Evolutionary conservation across 2,329 filamentous ascomycete genomes (phyloP), one percentile per base, ranked within the genome.

Genomic region (Alternaria arborescens): DNA sequence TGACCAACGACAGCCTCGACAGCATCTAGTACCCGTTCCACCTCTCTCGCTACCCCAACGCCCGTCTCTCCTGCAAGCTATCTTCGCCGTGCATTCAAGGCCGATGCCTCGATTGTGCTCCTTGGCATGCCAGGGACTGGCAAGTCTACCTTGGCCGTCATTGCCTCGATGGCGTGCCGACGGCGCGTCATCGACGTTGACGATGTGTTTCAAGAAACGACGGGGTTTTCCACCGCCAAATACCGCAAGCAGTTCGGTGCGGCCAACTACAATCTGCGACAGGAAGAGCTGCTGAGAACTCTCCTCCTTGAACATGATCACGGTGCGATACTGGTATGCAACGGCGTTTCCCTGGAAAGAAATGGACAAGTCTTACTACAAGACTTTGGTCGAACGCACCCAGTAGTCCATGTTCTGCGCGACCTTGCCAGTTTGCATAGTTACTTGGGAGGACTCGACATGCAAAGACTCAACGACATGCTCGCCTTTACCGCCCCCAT

Each of bases 131-230:
- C 89, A 14, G 91, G 91, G 11, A 87, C 89, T 5, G 91, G 91
- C 16, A 93, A 93, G 76, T 90, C 90, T 2, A 92, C 89, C 1
- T 81, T 94, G 11, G 91, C 89, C 14, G 86, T 94, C 48, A 92
- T 94, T 63, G 89, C 90, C 6, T 90, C 90, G 0, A 88, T 88
- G 8, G 89, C 89, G 50, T 88, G 91, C 75, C 86, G 87, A 54
- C 84, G 89, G 41, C 87, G 87, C 54, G 82, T 93, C 3, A 80
- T 93, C 54, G 91, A 93, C 63, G 84, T 88, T 34, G 90, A 93
- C 65, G 83, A 84, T 41, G 83, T 85, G 47, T 94, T 94, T 67
- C 84, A 89, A 42, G 86, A 91, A 52, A 79, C 82, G 4, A 88
- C 86, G 0, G 88, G 89, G 8, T 80, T 87, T 14, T 87, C 88